Evolutionary conservation across 2,329 filamentous ascomycete genomes (phyloP).

Genomic region (Phoma sp.): DNA sequence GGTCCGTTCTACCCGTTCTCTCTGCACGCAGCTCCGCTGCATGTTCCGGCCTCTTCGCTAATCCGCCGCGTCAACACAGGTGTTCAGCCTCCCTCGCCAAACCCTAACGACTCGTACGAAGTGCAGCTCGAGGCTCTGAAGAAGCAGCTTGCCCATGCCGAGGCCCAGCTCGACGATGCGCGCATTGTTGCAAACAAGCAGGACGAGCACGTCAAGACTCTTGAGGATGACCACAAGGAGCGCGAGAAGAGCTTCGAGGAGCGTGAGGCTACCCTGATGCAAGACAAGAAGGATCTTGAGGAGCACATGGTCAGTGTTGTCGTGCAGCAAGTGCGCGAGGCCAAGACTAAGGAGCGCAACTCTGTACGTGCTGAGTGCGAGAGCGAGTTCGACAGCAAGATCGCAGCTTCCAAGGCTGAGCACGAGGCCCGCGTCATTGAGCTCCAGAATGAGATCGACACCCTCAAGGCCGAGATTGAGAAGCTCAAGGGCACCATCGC

Average conservation of each 20-base stretch:
- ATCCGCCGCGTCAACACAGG: slow-evolving; percentile 28
- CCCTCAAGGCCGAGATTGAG: slow-evolving; percentile 38
- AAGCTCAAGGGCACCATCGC: slow-evolving; percentile 35
- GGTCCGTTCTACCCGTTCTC: slow-evolving; percentile 27
- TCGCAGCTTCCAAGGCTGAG: slow-evolving; percentile 26
- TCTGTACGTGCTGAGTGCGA: slow-evolving; percentile 45
- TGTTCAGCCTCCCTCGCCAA: slow-evolving; percentile 36
- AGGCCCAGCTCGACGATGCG: slow-evolving; percentile 44
- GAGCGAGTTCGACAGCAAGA: slow-evolving; percentile 39
- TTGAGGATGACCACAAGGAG: slow-evolving; percentile 44
- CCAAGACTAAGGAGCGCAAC: slow-evolving; percentile 45
- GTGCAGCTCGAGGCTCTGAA: slow-evolving; percentile 42
- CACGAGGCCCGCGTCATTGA: slow-evolving; percentile 30
- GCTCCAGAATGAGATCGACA: slow-evolving; percentile 36
- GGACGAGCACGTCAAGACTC: slow-evolving; percentile 37
- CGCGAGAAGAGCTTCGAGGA: slow-evolving; percentile 39
- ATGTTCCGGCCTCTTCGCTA: slow-evolving; percentile 27
- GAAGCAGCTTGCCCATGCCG: slow-evolving; percentile 37
- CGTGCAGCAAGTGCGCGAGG: slow-evolving; percentile 50
- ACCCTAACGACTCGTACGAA: slow-evolving; percentile 36
- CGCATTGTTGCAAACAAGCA: slow-evolving; percentile 37
- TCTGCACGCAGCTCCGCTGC: slow-evolving; percentile 25
- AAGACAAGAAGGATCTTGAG: slow-evolving; percentile 49
- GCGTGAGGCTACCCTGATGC: slow-evolving; percentile 37
- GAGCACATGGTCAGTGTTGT: slow-evolving; percentile 52